phyloP scores from a whole-genome alignment of 192 early-diverging fungal genomes.

The Haplosporangium gracile region DNA sequence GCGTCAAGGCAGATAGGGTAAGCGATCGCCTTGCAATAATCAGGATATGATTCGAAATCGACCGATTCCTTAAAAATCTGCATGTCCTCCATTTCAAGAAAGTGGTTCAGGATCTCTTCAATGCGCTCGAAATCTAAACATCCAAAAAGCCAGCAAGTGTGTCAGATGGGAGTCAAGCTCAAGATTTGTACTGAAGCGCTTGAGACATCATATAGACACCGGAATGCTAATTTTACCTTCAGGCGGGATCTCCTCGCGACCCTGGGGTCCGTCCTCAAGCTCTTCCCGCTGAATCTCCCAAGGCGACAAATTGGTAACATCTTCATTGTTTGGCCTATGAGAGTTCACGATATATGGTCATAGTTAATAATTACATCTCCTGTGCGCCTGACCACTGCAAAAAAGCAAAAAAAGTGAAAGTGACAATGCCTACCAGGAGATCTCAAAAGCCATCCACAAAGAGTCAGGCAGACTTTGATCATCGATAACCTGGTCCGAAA shows the following conservation, averaged over 20 bases:
- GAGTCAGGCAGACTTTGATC: conserved; percentile 58
- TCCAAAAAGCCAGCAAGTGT: not conserved
- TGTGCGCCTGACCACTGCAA: conserved; percentile 4
- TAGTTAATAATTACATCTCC: no score
- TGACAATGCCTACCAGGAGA: conserved; percentile 57
- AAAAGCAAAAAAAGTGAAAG: not conserved
- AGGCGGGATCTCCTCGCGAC: conserved; percentile 50
- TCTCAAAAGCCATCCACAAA: conserved; percentile 65
- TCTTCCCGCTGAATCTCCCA: conserved; percentile 57
- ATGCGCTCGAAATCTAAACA: conserved; percentile 49
- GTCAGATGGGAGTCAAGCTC: not conserved
- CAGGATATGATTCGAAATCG: conserved; percentile 70
- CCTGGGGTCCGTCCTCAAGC: conserved; percentile 18
- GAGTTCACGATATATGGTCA: conserved; percentile 10
- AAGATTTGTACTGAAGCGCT: not conserved
- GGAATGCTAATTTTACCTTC: conserved; percentile 57
- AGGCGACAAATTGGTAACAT: conserved; percentile 48
- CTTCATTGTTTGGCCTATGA: conserved; percentile 41
- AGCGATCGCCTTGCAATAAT: conserved; percentile 73
- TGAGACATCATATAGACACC: conserved; percentile 9
- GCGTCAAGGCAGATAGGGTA: conserved; percentile 81
- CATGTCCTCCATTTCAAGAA: conserved; percentile 59
- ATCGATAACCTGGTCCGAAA: conserved; percentile 62
- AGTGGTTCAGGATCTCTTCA: conserved; percentile 56
- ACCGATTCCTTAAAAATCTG: conserved; percentile 74